Conservation (phyloP, 208 protist species). For the Acanthamoeba divionensis region DNA sequence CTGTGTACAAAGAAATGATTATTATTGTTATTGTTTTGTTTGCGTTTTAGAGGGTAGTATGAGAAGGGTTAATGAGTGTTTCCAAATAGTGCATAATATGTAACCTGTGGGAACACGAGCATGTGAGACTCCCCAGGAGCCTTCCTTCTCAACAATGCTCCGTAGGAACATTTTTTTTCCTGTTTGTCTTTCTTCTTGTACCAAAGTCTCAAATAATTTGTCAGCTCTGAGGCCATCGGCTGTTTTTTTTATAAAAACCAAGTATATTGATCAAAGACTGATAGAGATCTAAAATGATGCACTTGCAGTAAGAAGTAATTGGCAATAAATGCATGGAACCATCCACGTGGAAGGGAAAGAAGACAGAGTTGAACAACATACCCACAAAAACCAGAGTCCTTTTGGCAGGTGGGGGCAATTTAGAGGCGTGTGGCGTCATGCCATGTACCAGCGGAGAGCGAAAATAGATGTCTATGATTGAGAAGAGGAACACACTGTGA, state of each 20-base stretch:
- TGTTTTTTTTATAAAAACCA: not conserved
- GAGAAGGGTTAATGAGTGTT: too few relatives aligned
- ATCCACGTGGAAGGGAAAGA: not conserved
- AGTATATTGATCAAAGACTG: not conserved
- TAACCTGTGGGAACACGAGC: constrained; percentile 75
- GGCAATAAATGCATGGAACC: not conserved
- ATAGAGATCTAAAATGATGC: not conserved
- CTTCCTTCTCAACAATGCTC: constrained; percentile 61
- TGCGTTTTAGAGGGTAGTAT: too few relatives aligned
- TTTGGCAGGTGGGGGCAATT: constrained; percentile 35
- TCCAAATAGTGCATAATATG: too few relatives aligned
- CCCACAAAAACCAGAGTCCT: constrained; percentile 69
- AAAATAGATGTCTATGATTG: constrained; percentile 83
- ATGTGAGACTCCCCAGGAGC: constrained; percentile 73
- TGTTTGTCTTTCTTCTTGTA: not conserved
- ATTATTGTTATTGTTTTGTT: not conserved
- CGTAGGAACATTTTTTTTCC: constrained; percentile 65
- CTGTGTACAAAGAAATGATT: constrained; percentile 68
- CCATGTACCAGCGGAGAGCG: constrained; percentile 75
- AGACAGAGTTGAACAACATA: constrained; percentile 5
- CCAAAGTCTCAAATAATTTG: constrained; percentile 71
- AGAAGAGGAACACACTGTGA: constrained; percentile 61
- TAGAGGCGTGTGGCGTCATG: constrained; percentile 63
- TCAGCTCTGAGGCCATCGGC: constrained; percentile 77
- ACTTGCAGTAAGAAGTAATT: not conserved